Base-by-base conservation (phyloP, 331 rosid genomes). In the Rosa hybrid region DNA sequence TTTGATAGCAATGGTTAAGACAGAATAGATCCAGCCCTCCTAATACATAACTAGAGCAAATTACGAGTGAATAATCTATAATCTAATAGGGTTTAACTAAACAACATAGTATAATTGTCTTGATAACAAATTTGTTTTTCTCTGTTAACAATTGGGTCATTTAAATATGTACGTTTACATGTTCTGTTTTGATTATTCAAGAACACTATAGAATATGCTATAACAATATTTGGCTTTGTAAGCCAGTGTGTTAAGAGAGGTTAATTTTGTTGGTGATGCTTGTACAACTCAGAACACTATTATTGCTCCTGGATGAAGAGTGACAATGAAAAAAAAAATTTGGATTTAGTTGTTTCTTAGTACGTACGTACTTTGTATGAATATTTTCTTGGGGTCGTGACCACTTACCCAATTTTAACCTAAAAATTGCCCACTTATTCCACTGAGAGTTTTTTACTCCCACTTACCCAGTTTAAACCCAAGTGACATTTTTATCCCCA, bases 61-160 rank as follows among this genome's bases (percentile, higher is more conserved):
- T 64, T 16, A 18, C 4, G 0, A 39, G 49, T 38, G 70, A 30
- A 5, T 63, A 14, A 16, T 27, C 14, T 18, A 18, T 63, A 30
- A 30, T 27, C 48, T 18, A 41, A 14, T 34, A 18, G 14, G 25
- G 16, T 17, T 13, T 45, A 39, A 71, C 59, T 51, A 72, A 72
- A 23, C 72, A 45, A 71, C 77, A 65, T 63, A 56, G 60, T 46
- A 41, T 71, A 42, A 81, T 72, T 72, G 69, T 74, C 72, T 59
- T 63, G 51, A 56, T 62, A 41, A 62, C 68, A 62, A 9, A 12
- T 62, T 62, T 51, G 23, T 57, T 20, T 45, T 53, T 21, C 5
- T 34, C 49, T 12, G 17, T n/a, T 65, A 39, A 4, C 57, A 25
- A 42, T 12, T 72, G 9, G 38, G 27, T 5, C 34, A 18, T 51